Percentiles rank a stretch among this genome's conserved stretches.
These are phyloP conservation scores for Gonapodya sp. DNA, from an alignment of 192 early-diverging fungal genomes.

Conservation along the genomic window DNA sequence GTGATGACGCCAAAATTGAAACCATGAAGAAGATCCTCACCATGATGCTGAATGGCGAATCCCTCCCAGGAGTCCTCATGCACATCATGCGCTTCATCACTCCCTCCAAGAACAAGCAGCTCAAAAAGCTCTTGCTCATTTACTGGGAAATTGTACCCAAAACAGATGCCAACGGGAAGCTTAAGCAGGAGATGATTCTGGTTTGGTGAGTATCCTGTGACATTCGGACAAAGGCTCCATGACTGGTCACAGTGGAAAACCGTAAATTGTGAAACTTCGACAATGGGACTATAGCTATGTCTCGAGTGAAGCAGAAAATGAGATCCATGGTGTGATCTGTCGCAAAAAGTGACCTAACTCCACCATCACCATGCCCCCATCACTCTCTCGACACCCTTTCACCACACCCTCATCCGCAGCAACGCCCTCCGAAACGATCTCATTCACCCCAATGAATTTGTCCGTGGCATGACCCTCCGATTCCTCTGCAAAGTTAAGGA, in stretches of 20 bases:
- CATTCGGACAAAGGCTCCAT: no score
- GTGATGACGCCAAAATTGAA: conserved; percentile 84
- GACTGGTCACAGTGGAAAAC: no score
- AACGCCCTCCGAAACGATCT: conserved; percentile 92
- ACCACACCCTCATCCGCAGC: conserved; percentile 24
- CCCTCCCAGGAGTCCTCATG: conserved; percentile 76
- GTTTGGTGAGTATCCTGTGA: conserved; percentile 56
- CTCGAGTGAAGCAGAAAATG: no score
- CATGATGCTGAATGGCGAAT: conserved; percentile 88
- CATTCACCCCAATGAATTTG: conserved; percentile 97
- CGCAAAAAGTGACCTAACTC: no score
- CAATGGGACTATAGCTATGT: no score
- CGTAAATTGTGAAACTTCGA: no score
- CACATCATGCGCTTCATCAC: conserved; percentile 97
- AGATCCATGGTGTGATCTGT: no score
- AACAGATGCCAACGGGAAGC: conserved; percentile 77
- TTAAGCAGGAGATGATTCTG: conserved; percentile 91
- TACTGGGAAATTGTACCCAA: conserved; percentile 99
- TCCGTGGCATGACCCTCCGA: conserved; percentile 85
- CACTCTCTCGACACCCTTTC: no score
- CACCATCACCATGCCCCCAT: no score
- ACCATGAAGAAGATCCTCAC: conserved; percentile 90
- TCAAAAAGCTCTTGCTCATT: conserved; percentile 93
- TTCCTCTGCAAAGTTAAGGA: conserved; percentile 94
- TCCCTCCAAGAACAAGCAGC: conserved; percentile 88